Base-by-base conservation (phyloP, 2,329 filamentous ascomycete genomes). In the Pezicula radicicola region DNA sequence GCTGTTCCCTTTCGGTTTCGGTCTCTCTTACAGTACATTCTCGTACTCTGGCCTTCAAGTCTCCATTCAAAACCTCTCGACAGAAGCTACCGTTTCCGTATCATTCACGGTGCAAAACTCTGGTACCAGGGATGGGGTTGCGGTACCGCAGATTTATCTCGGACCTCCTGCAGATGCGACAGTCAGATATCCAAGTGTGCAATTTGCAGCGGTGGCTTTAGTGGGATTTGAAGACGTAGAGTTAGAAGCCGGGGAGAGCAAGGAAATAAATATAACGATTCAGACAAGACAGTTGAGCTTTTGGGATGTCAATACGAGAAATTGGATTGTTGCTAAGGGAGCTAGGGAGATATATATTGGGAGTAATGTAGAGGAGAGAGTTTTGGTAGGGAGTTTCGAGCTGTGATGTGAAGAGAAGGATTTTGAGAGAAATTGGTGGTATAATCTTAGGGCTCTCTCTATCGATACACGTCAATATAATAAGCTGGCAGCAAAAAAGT, bases 1-100 rank as follows among this genome's bases (percentile, higher is more conserved):
- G 9, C 36, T 39, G 1, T 85, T 85, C 67, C 36, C 28, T 27
- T 70, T 70, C 43, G 68, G 68, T 1, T 65, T 67, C 21, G 67
- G 68, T 2, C 44, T 70, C 5, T 68, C 68, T 0, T 70, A 69
- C 41, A 64, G 65, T 1, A 60, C 52, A 0, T 70, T 70, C 45
- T 56, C 55, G 4, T 39, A 39, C 8, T 15, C 13, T 1, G 16
- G 5, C 4, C 16, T 39, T 12, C 36, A 39, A 16, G 16, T 16
- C 13, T 39, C 36, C 5, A 39, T 4, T 16, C 3, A 1, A 4
- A 39, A 16, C 7, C 16, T 39, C 6, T 25, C 25, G 3, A 25
- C 25, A 25, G 25, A 25, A 25, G 25, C 25, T 25, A 4, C 25
- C 25, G 6, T 25, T 1, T 15, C 4, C 7, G 36, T 39, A 15